These are phyloP conservation scores for Penicillium sp. DNA, from an alignment of 2,329 filamentous ascomycete species.

Conservation along the genomic window DNA sequence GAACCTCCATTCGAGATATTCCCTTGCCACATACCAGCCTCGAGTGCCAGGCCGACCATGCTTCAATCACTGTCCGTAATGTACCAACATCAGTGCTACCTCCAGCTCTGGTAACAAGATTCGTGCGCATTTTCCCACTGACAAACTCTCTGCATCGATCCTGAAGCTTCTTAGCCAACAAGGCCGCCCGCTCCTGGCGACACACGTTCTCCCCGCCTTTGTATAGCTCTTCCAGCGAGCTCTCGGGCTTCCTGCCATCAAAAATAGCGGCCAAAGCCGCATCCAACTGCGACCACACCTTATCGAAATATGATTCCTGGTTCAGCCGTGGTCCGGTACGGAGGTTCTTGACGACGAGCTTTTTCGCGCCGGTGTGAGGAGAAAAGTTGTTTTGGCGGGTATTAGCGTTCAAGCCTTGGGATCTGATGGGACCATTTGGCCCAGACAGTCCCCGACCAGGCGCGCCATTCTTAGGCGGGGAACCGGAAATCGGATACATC, in stretches of 20 bases:
- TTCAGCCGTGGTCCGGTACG: constrained; percentile 63
- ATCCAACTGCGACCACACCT: constrained; percentile 71
- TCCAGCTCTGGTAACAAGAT: constrained; percentile 56
- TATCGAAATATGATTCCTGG: constrained; percentile 73
- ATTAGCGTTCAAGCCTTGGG: constrained; percentile 32
- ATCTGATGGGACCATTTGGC: constrained; percentile 32
- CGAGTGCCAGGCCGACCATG: constrained; percentile 75
- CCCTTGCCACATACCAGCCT: constrained; percentile 61
- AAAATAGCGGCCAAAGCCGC: constrained; percentile 73
- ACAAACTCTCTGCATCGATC: constrained; percentile 65
- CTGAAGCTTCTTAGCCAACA: constrained; percentile 66
- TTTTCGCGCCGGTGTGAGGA: constrained; percentile 74
- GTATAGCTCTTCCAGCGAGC: constrained; percentile 86
- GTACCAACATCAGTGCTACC: constrained; percentile 62
- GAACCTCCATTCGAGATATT: not conserved
- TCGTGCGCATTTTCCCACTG: constrained; percentile 53
- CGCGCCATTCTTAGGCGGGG: constrained; percentile 37
- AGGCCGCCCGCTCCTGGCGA: constrained; percentile 68
- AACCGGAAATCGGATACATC: constrained; percentile 55
- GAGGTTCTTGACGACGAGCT: constrained; percentile 91
- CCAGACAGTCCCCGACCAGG: constrained; percentile 48
- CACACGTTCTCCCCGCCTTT: constrained; percentile 90
- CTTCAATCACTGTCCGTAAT: constrained; percentile 57
- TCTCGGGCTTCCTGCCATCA: constrained; percentile 57
- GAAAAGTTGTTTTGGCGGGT: constrained; percentile 57